These are phyloP conservation scores for Microbotryomycetes sp. DNA, from an alignment of 1,284 basidiomycete genomes.

Conservation along the genomic window DNA sequence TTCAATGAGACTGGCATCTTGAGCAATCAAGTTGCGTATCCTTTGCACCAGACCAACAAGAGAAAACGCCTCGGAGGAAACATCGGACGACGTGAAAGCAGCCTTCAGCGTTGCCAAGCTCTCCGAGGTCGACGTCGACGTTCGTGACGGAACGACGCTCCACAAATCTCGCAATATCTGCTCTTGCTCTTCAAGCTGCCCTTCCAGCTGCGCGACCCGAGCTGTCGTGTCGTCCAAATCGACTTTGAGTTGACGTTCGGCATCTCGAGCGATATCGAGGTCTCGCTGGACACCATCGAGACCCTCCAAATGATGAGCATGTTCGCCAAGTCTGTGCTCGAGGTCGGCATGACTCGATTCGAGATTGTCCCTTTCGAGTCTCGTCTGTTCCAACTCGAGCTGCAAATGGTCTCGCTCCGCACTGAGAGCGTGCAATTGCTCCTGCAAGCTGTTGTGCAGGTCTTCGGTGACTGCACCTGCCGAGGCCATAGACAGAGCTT, in stretches of 20 bases:
- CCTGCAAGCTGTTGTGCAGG: background rate
- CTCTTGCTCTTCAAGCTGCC: slow-evolving; percentile 7
- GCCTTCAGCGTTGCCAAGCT: slow-evolving; percentile 18
- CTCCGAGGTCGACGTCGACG: slow-evolving; percentile 5
- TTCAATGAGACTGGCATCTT: slow-evolving; percentile 15
- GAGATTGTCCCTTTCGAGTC: slow-evolving; percentile 6
- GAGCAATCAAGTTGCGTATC: slow-evolving; percentile 9
- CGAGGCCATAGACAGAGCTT: background rate
- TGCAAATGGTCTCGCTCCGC: background rate
- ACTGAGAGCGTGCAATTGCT: background rate
- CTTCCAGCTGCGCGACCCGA: background rate
- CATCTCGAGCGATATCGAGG: slow-evolving; percentile 1
- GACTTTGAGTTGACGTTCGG: slow-evolving; percentile 1
- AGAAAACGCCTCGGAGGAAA: slow-evolving; percentile 11
- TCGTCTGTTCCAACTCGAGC: slow-evolving; percentile 2
- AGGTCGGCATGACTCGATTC: slow-evolving; percentile 1
- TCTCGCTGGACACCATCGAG: slow-evolving; percentile 2
- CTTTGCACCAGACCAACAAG: slow-evolving; percentile 16
- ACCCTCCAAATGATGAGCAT: background rate
- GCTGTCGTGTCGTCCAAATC: slow-evolving; percentile 11
- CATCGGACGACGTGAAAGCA: slow-evolving; percentile 13
- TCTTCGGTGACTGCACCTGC: background rate
- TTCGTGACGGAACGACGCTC: slow-evolving; percentile 10
- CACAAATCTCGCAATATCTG: slow-evolving; percentile 14
- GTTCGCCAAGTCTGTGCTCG: background rate